Evolutionary conservation across 2,329 filamentous ascomycete genomes (phyloP), one percentile per base, ranked within the genome.

Genomic region (Hypoxylon sp.): DNA sequence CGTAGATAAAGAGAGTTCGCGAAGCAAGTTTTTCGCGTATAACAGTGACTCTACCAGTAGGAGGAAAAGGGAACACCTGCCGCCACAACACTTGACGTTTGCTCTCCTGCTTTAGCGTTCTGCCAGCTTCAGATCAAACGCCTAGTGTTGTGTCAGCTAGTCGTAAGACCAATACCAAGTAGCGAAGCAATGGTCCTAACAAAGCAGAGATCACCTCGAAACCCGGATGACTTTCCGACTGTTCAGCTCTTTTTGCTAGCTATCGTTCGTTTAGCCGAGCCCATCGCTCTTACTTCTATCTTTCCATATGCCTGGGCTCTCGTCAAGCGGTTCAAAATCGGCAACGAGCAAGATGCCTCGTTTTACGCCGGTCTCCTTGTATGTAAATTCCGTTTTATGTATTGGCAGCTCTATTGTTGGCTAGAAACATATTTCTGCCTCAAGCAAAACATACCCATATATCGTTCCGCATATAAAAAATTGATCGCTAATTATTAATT

Each of bases 251-350:
- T 95, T 73, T 82, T 97, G 17, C 87, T 98, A 72, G 94, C 93
- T 79, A 93, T 97, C 84, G 94, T 97, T 77, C 93, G 94, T 69
- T 89, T 98, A 72, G 93, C 94, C 58, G 94, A 98, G 80, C 94
- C 94, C 21, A 95, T 98, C 74, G 94, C 94, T 55, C 87, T 98
- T 70, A 97, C 94, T 1, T 96, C 93, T 76, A 96, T 97, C 80
- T 97, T 95, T 75, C 94, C 94, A 19, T 98, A 97, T 80, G 93
- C 93, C 66, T 97, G 92, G 91, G 87, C 91, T 66, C 89, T 95
- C 73, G 90, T 95, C 72, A 92, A 92, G 80, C 85, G 89, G 73
- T 93, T 93, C 79, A 76, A 92, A 43, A 85, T 94, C 73, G 92
- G 91, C 68, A 86, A 88, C 73, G 87, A 89, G 72, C 83, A 87